phyloP scores from a whole-genome alignment of 2,329 filamentous ascomycete species.

The Aspergillus fijiensis region DNA sequence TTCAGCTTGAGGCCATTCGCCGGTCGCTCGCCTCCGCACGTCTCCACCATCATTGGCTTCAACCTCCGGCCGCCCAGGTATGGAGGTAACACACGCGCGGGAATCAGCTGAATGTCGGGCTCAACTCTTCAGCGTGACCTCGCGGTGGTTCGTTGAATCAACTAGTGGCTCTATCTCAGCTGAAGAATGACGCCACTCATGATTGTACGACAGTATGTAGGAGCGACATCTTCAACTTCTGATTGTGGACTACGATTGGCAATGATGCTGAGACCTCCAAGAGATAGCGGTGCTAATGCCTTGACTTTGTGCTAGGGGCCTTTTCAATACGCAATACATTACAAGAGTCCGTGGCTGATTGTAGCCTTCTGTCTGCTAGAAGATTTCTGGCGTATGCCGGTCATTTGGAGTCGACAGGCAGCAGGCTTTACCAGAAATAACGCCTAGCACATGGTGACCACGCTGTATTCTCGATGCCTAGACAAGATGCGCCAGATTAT shows the following conservation, averaged over 20 bases:
- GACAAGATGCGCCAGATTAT: background rate
- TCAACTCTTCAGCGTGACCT: too few species aligned
- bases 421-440: too few species aligned
- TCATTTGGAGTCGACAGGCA: background rate
- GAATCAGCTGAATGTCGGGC: background rate
- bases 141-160: background rate
- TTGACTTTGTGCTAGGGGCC: background rate
- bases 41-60: background rate
- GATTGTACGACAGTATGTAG: background rate
- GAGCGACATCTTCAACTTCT: too few species aligned
- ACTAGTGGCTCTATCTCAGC: background rate
- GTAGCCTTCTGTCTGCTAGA: background rate
- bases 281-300: background rate
- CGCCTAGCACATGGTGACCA: too few species aligned
- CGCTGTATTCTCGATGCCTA: too few species aligned
- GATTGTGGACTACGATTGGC: background rate
- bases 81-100: background rate
- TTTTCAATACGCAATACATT: background rate
- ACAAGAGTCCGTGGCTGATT: background rate
- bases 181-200: background rate
- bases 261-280: background rate
- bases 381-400: background rate
- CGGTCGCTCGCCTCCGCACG: background rate
- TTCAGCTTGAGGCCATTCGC: background rate
- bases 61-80: background rate